Conservation (phyloP, 1,139 yeast genomes). For the Candida tetrigidarum region DNA sequence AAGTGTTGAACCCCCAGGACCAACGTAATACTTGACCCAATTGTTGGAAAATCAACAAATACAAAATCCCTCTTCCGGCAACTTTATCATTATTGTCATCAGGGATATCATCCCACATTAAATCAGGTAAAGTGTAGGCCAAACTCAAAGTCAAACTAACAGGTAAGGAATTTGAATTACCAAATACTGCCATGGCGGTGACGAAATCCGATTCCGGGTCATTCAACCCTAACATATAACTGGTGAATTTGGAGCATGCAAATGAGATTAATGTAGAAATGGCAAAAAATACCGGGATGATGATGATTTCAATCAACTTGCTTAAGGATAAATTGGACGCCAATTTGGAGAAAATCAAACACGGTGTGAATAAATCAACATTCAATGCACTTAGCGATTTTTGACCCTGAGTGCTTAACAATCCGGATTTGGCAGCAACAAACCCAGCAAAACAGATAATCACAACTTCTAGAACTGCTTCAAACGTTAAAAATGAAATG, state of each 20-base stretch:
- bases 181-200: conserved; percentile 89
- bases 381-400: conserved; percentile 68
- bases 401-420: conserved; percentile 64
- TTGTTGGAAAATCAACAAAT: conserved; percentile 80
- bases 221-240: conserved; percentile 53
- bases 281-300: conserved; percentile 75
- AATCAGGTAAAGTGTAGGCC: conserved; percentile 72
- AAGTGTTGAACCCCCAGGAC: conserved; percentile 91
- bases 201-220: conserved; percentile 76
- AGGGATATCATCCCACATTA: conserved; percentile 73
- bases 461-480: conserved; percentile 80
- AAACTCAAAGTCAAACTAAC: conserved; percentile 76
- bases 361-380: conserved; percentile 83
- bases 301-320: conserved; percentile 68
- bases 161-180: conserved; percentile 79
- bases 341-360: conserved; percentile 78
- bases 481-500: conserved; percentile 69
- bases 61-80: conserved; percentile 80
- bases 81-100: conserved; percentile 71
- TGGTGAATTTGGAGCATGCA: conserved; percentile 53
- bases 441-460: conserved; percentile 74
- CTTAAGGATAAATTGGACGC: conserved; percentile 73
- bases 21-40: conserved; percentile 83
- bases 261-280: conserved; percentile 67
- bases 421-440: conserved; percentile 63